Evolutionary conservation across 345 rosid genomes (phyloP).

Genomic region (Citrus glauca): DNA sequence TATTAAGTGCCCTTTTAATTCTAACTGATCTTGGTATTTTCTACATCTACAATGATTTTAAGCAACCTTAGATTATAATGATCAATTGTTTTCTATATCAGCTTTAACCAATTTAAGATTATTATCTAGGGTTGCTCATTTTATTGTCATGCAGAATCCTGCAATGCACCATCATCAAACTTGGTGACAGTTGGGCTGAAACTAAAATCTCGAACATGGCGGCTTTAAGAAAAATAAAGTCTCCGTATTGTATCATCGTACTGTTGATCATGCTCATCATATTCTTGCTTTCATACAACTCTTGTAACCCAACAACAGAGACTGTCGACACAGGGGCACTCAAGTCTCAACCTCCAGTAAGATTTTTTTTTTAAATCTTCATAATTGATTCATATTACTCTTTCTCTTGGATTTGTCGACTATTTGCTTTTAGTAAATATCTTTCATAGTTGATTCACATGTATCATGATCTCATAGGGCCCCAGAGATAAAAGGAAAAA

Average conservation of each 20-base stretch:
- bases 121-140: neutral
- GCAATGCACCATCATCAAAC: neutral
- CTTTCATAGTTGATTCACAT: neutral
- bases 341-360: conserved; percentile 18
- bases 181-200: neutral
- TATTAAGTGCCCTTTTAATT: neutral
- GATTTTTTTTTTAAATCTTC: conserved; percentile 8
- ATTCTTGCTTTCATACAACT: conserved; percentile 19
- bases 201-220: neutral
- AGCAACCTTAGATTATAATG: neutral
- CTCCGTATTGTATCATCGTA: conserved; percentile 4
- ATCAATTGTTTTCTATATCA: neutral
- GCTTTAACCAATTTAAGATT: neutral
- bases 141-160: neutral
- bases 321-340: neutral
- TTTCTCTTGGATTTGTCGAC: neutral
- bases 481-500: too few species aligned
- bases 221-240: conserved; percentile 15
- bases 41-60: neutral
- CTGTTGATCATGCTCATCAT: conserved; percentile 15
- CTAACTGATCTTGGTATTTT: neutral
- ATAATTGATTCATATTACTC: neutral
- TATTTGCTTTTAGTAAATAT: neutral
- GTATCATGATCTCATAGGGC: neutral
- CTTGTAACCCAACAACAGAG: neutral